These are phyloP conservation scores for Phylloporus sp. DNA, from an alignment of 768 basidiomycete species.

Conservation along the genomic window DNA sequence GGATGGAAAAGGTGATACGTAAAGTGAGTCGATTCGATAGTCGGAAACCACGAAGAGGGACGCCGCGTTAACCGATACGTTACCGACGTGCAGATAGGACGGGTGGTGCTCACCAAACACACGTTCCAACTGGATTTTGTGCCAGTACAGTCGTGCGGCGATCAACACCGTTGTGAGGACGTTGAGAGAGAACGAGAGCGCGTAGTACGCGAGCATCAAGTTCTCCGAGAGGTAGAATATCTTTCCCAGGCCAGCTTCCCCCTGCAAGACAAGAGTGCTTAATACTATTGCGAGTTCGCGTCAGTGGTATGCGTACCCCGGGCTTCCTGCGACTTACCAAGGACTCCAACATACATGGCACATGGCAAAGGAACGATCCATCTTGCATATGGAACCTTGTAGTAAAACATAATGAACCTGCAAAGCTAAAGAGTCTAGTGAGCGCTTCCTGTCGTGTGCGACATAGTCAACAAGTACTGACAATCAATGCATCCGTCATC, in stretches of 20 bases:
- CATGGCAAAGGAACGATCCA: conserved; percentile 26
- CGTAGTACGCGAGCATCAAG: conserved; percentile 21
- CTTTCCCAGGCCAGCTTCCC: conserved; percentile 13
- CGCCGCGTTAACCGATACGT: not conserved
- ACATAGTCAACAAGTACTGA: conserved; percentile 7
- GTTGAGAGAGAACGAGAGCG: conserved; percentile 23
- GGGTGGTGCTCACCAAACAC: conserved; percentile 22
- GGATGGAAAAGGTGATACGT: not conserved
- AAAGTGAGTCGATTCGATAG: not conserved
- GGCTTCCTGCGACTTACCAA: conserved; percentile 12
- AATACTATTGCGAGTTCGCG: conserved; percentile 7
- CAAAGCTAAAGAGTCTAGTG: conserved; percentile 11
- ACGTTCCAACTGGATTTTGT: conserved; percentile 21
- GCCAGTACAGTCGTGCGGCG: conserved; percentile 21
- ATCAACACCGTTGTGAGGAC: conserved; percentile 22
- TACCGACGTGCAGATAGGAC: not conserved
- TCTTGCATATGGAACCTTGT: conserved; percentile 14
- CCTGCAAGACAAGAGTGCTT: conserved; percentile 17
- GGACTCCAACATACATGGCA: conserved; percentile 21
- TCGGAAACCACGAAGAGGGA: not conserved
- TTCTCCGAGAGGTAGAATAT: conserved; percentile 21
- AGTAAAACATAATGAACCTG: conserved; percentile 24
- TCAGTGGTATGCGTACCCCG: not conserved
- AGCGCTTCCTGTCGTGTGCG: not conserved
- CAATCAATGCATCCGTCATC: conserved; percentile 29